Evolutionary conservation across 441 rosid species (phyloP).

Genomic region (Syzygium syzygioides): DNA sequence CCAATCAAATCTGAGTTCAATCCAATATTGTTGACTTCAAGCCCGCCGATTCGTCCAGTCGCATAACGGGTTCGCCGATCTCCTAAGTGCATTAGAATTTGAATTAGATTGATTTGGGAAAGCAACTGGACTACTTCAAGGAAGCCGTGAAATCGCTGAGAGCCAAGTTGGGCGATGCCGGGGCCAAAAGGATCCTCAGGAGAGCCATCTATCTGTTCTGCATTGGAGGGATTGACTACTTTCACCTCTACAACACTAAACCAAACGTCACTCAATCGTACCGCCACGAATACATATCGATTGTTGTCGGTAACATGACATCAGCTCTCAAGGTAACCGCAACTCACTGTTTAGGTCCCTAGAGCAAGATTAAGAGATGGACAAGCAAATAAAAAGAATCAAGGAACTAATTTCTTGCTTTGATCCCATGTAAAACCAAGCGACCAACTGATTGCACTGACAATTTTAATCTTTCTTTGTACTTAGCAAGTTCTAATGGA

Average conservation of each 20-base stretch:
- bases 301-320: not conserved
- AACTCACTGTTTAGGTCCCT: not conserved
- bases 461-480: not conserved
- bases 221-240: not conserved
- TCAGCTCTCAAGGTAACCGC: not conserved
- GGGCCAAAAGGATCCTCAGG: not conserved
- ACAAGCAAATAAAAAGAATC: not conserved
- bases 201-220: not conserved
- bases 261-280: not conserved
- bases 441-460: not conserved
- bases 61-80: too few relatives aligned
- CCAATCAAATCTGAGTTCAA: too few relatives aligned
- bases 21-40: too few relatives aligned
- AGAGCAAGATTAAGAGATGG: not conserved
- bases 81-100: too few relatives aligned
- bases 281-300: not conserved
- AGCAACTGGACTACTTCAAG: not conserved
- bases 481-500: not conserved
- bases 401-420: not conserved
- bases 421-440: not conserved
- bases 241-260: not conserved
- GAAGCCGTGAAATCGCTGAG: not conserved
- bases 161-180: not conserved
- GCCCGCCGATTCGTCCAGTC: too few relatives aligned
- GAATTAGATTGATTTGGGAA: conserved; percentile 1